Percentiles rank a stretch among this genome's conserved stretches.
Evolutionary conservation across 352 stramenopile genomes (phyloP).

Genomic region (Phytophthora ramorum): DNA sequence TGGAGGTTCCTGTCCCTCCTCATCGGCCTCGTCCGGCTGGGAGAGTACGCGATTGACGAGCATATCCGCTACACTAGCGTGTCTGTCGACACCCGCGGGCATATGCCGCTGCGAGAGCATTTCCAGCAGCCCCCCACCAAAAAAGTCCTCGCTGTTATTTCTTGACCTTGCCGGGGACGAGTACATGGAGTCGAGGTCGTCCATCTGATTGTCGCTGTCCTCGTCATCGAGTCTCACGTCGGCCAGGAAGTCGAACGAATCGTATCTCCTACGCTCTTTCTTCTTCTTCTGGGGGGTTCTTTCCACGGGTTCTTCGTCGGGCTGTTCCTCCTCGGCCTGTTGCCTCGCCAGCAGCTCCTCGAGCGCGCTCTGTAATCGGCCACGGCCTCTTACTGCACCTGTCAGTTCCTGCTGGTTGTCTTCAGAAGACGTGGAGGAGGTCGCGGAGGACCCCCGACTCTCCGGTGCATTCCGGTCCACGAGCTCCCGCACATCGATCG

Average conservation of each 20-base stretch:
- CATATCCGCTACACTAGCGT: slow-evolving; percentile 45
- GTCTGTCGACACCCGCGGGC: slow-evolving; percentile 35
- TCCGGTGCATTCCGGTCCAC: slow-evolving; percentile 40
- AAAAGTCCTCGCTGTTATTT: slow-evolving; percentile 44
- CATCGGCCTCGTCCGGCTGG: slow-evolving; percentile 18
- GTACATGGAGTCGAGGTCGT: slow-evolving; percentile 37
- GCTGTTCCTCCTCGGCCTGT: slow-evolving; percentile 23
- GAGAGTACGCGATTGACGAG: slow-evolving; percentile 24
- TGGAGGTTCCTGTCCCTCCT: slow-evolving; percentile 12
- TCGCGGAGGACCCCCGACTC: slow-evolving; percentile 25
- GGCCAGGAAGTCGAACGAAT: slow-evolving; percentile 42
- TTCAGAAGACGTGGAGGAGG: slow-evolving; percentile 44
- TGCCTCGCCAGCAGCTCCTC: slow-evolving; percentile 30
- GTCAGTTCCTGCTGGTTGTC: slow-evolving; percentile 31
- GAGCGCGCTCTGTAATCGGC: slow-evolving; percentile 27
- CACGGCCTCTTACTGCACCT: slow-evolving; percentile 9
- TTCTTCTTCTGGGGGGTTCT: slow-evolving; percentile 16
- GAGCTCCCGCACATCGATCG: slow-evolving; percentile 67
- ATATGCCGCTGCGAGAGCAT: slow-evolving; percentile 49
- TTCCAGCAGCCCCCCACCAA: slow-evolving; percentile 32
- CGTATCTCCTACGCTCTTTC: slow-evolving; percentile 37
- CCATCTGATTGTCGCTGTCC: slow-evolving; percentile 18
- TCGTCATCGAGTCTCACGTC: slow-evolving; percentile 33
- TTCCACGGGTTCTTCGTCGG: slow-evolving; percentile 23
- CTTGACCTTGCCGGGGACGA: slow-evolving; percentile 33